phyloP scores from a whole-genome alignment of 176 grass and related monocot genomes.

The Bolboschoenus planiculmis region DNA sequence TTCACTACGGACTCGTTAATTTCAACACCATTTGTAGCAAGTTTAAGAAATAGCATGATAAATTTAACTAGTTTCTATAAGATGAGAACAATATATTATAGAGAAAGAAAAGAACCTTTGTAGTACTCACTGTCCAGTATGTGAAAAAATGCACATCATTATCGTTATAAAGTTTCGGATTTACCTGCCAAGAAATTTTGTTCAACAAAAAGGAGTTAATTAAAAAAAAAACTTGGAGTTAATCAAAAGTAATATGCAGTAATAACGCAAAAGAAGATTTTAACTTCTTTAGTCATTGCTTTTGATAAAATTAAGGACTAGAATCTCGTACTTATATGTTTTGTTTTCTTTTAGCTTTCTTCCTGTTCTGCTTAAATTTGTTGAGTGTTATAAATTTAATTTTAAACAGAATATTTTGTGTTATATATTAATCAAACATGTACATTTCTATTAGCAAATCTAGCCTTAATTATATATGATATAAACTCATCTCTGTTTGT shows the following conservation, averaged over 20 bases:
- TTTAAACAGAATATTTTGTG: background rate
- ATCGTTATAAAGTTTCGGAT: background rate
- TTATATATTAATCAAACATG: background rate
- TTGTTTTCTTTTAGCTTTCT: background rate
- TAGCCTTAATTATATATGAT: background rate
- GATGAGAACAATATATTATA: background rate
- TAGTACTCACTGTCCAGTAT: constrained; percentile 2
- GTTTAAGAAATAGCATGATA: background rate
- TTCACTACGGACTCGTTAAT: too few relatives aligned
- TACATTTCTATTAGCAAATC: background rate
- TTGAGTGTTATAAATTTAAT: background rate
- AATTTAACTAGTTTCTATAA: background rate
- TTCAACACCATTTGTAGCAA: background rate
- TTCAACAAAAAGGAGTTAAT: background rate
- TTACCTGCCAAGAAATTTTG: background rate
- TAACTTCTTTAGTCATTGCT: background rate
- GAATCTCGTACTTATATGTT: background rate
- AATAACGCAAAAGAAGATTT: background rate
- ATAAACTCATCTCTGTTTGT: background rate
- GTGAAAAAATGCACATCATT: background rate
- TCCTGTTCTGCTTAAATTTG: background rate
- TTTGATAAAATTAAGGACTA: background rate
- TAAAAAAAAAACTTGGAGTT: background rate
- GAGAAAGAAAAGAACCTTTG: background rate
- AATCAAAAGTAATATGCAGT: background rate